Conservation (phyloP, 768 basidiomycete species). For the Suillus variegatus region DNA sequence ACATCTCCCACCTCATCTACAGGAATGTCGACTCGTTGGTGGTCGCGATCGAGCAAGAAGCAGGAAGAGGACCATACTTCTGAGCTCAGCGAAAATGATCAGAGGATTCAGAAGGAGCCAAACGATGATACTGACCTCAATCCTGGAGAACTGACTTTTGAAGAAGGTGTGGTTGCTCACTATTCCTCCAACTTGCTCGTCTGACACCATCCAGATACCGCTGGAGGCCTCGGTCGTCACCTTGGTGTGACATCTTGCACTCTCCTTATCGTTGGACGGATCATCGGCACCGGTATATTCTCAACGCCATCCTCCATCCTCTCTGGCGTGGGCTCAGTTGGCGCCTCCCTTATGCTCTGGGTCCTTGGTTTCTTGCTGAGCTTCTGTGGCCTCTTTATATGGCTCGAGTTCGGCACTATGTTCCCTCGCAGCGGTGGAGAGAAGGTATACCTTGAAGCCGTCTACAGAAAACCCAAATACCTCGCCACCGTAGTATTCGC, state of each 20-base stretch:
- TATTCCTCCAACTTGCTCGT: background rate
- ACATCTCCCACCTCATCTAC: background rate
- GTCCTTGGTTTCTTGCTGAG: conserved; percentile 60
- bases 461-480: conserved; percentile 48
- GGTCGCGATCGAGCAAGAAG: conserved; percentile 9
- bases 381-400: conserved; percentile 60
- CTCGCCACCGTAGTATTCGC: conserved; percentile 53
- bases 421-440: conserved; percentile 63
- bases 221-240: conserved; percentile 60
- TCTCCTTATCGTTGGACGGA: conserved; percentile 55
- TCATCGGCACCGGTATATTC: conserved; percentile 69
- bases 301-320: conserved; percentile 63
- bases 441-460: conserved; percentile 61
- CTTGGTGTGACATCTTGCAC: conserved; percentile 59
- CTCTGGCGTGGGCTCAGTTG: conserved; percentile 54
- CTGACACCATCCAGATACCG: conserved; percentile 37
- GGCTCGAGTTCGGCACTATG: conserved; percentile 67
- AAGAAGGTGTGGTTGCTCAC: conserved; percentile 41
- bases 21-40: conserved; percentile 11
- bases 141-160: conserved; percentile 47
- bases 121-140: conserved; percentile 27
- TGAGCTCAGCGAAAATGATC: conserved; percentile 6
- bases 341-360: conserved; percentile 65
- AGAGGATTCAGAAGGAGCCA: background rate
- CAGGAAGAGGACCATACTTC: background rate